A percentile compares a stretch with the other conserved stretches of the same genome.
phyloP scores from a whole-genome alignment of 176 grass and related monocot species.

The Rhynchospora pubera region DNA sequence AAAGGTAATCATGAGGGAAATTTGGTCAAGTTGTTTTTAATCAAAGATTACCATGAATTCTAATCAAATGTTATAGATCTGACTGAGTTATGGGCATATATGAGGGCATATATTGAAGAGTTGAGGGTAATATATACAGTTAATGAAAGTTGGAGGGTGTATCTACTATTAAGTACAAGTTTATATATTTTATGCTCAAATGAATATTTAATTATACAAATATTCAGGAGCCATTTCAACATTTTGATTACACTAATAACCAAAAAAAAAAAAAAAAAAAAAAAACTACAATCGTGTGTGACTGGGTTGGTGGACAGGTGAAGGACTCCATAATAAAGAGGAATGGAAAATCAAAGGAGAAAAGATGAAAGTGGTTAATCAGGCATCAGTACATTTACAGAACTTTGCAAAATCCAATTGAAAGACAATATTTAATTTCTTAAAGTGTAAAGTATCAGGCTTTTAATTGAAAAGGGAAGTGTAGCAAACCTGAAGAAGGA shows the following conservation, averaged over 20 bases:
- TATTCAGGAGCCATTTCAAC: background rate
- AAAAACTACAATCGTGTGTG: background rate
- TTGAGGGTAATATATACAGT: background rate
- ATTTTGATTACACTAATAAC: background rate
- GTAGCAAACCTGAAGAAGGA: conserved; percentile 76
- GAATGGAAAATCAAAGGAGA: background rate
- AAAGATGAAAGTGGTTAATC: background rate
- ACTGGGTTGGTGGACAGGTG: background rate
- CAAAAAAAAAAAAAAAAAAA: too few relatives aligned
- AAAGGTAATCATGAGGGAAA: too few relatives aligned
- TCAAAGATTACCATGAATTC: too few relatives aligned
- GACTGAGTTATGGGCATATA: too few relatives aligned
- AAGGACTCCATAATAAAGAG: background rate
- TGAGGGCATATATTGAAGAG: too few relatives aligned
- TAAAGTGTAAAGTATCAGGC: background rate
- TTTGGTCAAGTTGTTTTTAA: too few relatives aligned
- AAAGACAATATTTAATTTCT: background rate
- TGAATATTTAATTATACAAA: background rate
- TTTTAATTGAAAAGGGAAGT: background rate
- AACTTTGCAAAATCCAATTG: background rate
- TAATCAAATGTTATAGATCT: too few relatives aligned
- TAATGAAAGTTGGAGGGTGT: background rate
- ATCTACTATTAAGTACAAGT: background rate
- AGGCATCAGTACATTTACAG: background rate
- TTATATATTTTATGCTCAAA: background rate